Conservation (phyloP, 805 yeast species). For the Lipomyces japonicus region DNA sequence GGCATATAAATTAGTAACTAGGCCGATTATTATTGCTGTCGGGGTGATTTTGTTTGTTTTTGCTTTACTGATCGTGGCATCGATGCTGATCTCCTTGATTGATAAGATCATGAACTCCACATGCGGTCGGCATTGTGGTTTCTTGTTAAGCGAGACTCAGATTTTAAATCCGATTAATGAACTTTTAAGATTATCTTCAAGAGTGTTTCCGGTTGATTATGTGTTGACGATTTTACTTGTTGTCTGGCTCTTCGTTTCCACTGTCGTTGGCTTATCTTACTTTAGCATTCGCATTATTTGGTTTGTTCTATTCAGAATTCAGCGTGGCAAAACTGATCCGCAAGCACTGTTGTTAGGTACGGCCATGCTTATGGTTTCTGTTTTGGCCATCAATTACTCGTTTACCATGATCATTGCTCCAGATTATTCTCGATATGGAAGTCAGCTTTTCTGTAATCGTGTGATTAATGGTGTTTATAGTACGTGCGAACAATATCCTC, state of each 20-base stretch:
- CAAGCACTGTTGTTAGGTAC: slow-evolving; percentile 28
- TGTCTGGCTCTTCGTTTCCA: slow-evolving; percentile 27
- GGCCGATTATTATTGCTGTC: slow-evolving; percentile 19
- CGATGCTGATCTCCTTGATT: slow-evolving; percentile 25
- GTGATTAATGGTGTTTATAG: slow-evolving; percentile 25
- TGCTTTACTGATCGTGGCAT: slow-evolving; percentile 24
- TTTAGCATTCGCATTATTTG: slow-evolving; percentile 29
- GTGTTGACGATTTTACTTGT: slow-evolving; percentile 23
- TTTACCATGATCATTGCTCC: slow-evolving; percentile 29
- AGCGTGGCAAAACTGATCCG: slow-evolving; percentile 28
- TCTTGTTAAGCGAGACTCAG: slow-evolving; percentile 13
- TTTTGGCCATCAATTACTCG: slow-evolving; percentile 27
- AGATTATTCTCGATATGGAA: slow-evolving; percentile 27
- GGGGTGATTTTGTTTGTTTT: slow-evolving; percentile 21
- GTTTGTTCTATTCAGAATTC: slow-evolving; percentile 28
- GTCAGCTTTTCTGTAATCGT: slow-evolving; percentile 25
- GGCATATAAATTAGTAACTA: slow-evolving; percentile 10
- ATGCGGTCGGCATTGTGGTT: slow-evolving; percentile 29
- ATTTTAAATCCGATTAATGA: slow-evolving; percentile 27
- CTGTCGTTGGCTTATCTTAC: slow-evolving; percentile 28
- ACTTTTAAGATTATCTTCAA: slow-evolving; percentile 19
- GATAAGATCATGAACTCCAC: slow-evolving; percentile 24
- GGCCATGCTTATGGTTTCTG: slow-evolving; percentile 26
- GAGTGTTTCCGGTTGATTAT: slow-evolving; percentile 29
- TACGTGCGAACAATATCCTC: slow-evolving; percentile 24